Evolutionary conservation across 176 grass and related monocot genomes (phyloP).

Genomic region (Tillandsia fasciculata): DNA sequence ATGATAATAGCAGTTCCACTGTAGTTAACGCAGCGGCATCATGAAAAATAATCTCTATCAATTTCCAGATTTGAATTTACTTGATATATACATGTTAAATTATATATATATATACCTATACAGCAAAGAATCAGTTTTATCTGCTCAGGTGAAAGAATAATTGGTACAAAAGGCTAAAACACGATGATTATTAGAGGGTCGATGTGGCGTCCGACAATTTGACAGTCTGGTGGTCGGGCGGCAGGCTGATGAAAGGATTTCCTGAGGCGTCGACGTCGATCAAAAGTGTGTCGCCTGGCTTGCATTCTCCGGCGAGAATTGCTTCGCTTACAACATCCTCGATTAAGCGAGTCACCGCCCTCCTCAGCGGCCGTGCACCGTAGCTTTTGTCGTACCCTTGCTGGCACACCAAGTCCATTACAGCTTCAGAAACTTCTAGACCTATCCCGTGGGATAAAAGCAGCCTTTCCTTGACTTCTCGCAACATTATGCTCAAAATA

Average conservation of each 20-base stretch:
- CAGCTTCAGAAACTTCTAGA: slow-evolving; percentile 65
- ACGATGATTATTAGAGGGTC: slow-evolving; percentile 11
- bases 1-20: no score
- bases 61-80: neutral
- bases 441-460: slow-evolving; percentile 49
- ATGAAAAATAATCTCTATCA: neutral
- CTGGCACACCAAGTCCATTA: slow-evolving; percentile 58
- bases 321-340: slow-evolving; percentile 83
- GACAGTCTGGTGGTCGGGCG: slow-evolving; percentile 37
- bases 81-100: slow-evolving; percentile 26
- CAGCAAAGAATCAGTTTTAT: slow-evolving; percentile 38
- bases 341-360: slow-evolving; percentile 63
- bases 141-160: slow-evolving; percentile 26
- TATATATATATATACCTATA: slow-evolving; percentile 12
- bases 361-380: slow-evolving; percentile 65
- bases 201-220: slow-evolving; percentile 47
- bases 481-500: slow-evolving; percentile 78
- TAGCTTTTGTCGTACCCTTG: slow-evolving; percentile 82
- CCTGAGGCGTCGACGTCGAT: slow-evolving; percentile 49
- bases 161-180: neutral
- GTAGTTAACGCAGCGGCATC: no score
- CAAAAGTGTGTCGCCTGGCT: slow-evolving; percentile 62
- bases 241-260: slow-evolving; percentile 41
- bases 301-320: slow-evolving; percentile 67
- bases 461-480: slow-evolving; percentile 78